A percentile compares a stretch with the other conserved stretches of the same genome.
Evolutionary conservation across 108 stramenopile species (phyloP).

Genomic region (Cyclotella kingstonii): DNA sequence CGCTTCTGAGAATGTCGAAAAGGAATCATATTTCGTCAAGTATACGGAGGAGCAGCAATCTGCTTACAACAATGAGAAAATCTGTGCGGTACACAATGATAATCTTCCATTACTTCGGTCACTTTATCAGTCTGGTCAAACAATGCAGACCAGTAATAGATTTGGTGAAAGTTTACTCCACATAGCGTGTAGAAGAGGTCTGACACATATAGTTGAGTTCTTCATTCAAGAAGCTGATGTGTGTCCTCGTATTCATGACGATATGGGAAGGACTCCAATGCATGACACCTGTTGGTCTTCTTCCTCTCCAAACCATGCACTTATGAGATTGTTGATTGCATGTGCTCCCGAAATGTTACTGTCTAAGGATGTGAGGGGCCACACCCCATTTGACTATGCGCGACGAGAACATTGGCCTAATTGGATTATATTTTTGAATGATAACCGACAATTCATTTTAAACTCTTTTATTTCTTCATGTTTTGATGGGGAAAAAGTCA

Average conservation of each 20-base stretch:
- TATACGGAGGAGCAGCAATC: slow-evolving; percentile 21
- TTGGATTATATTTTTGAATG: slow-evolving; percentile 42
- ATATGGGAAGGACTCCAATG: slow-evolving; percentile 70
- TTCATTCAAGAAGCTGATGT: slow-evolving; percentile 57
- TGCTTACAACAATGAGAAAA: slow-evolving; percentile 47
- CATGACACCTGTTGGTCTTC: slow-evolving; percentile 80
- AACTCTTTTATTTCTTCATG: slow-evolving; percentile 24
- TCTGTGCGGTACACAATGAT: slow-evolving; percentile 51
- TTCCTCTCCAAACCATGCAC: slow-evolving; percentile 26
- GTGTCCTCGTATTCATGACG: slow-evolving; percentile 50
- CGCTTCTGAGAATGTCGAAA: slow-evolving; percentile 8
- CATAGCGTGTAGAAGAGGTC: slow-evolving; percentile 69
- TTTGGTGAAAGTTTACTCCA: slow-evolving; percentile 78
- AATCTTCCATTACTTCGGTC: slow-evolving; percentile 54
- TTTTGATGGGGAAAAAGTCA: slow-evolving; percentile 18
- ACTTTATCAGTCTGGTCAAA: slow-evolving; percentile 47
- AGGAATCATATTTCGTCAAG: slow-evolving; percentile 30
- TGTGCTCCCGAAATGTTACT: slow-evolving; percentile 56
- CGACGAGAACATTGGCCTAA: slow-evolving; percentile 63
- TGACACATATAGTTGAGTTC: slow-evolving; percentile 47
- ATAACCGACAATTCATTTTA: slow-evolving; percentile 40
- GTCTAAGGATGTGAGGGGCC: slow-evolving; percentile 65
- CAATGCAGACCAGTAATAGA: slow-evolving; percentile 63
- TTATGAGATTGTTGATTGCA: slow-evolving; percentile 31
- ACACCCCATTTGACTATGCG: slow-evolving; percentile 78